Evolutionary conservation across 148 eudicot genomes (phyloP), one percentile per base, ranked within the genome.

Genomic region (Linanthus parryae): DNA sequence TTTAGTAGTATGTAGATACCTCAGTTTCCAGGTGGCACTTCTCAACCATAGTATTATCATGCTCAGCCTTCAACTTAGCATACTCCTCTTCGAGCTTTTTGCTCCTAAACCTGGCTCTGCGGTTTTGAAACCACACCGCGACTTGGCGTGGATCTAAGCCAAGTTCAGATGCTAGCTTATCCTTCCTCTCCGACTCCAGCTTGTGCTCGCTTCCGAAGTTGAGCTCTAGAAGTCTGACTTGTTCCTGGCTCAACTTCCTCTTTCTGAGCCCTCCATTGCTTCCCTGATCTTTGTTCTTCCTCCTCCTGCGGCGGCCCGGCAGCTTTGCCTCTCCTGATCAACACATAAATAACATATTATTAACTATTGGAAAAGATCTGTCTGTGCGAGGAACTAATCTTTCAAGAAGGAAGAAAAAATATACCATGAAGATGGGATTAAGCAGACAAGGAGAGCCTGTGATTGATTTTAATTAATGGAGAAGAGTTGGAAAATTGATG

Each of bases 51-150:
- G 71, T 56, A 11, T 8, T 48, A 1, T 91, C 87, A 28, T 81
- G 77, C 7, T 79, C 64, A 9, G 67, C 54, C 52, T 65, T 79
- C 22, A 91, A 47, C 73, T 75, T 87, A 0, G 84, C 68, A 47
- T 74, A 87, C 37, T 87, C 96, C 4, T 79, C 90, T 62, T 91
- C 98, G 0, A 91, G 59, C 65, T 70, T 91, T 83, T 87, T 79
- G 48, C 33, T 81, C 87, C 87, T 91, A 89, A 90, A 91, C 1
- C 98, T 69, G 16, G 98, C 94, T 71, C 98, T 55, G 28, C 96
- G 54, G 70, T 91, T 91, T 61, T 91, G 98, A 50, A 91, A 91
- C 98, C 98, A 91, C 17, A 91, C 98, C 5, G 98, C 96, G 3
- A 91, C 98, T 47, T 91, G 98, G 44, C 87, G 77, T 1, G 94